phyloP scores from a whole-genome alignment of 2,329 filamentous ascomycete species.

The Ophiostoma sp. region DNA sequence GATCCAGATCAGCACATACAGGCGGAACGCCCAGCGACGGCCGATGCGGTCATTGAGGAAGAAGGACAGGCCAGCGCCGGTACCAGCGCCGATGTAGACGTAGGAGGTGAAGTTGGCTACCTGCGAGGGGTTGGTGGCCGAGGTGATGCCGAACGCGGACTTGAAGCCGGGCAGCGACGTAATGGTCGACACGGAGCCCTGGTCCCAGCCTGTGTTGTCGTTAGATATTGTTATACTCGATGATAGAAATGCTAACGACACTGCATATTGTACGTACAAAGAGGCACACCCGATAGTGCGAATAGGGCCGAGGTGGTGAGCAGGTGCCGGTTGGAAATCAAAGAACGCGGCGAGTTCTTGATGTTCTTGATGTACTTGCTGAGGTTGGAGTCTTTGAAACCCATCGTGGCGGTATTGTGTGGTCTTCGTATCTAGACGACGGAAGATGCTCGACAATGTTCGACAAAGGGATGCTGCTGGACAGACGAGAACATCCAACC shows the following conservation, averaged over 20 bases:
- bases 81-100: slow-evolving; percentile 21
- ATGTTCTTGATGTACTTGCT: slow-evolving; percentile 10
- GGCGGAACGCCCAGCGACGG: slow-evolving; percentile 38
- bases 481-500: neutral
- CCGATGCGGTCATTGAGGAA: slow-evolving; percentile 38
- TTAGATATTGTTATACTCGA: neutral
- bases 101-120: slow-evolving; percentile 24
- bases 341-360: slow-evolving; percentile 10
- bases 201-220: slow-evolving; percentile 21
- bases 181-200: slow-evolving; percentile 22
- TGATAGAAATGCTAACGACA: neutral
- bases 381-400: slow-evolving; percentile 8
- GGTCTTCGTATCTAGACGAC: neutral
- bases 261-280: neutral
- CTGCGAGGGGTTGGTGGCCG: slow-evolving; percentile 23
- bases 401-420: neutral
- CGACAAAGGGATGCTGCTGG: too few species aligned
- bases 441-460: too few species aligned
- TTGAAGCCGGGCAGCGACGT: slow-evolving; percentile 24
- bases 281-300: slow-evolving; percentile 6
- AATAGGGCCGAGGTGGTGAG: slow-evolving; percentile 8
- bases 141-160: slow-evolving; percentile 21
- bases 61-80: slow-evolving; percentile 18
- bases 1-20: slow-evolving; percentile 41
- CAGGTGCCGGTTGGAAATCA: slow-evolving; percentile 10